Conservation (phyloP, 2,329 filamentous ascomycete species). For the Cadophora sp. region DNA sequence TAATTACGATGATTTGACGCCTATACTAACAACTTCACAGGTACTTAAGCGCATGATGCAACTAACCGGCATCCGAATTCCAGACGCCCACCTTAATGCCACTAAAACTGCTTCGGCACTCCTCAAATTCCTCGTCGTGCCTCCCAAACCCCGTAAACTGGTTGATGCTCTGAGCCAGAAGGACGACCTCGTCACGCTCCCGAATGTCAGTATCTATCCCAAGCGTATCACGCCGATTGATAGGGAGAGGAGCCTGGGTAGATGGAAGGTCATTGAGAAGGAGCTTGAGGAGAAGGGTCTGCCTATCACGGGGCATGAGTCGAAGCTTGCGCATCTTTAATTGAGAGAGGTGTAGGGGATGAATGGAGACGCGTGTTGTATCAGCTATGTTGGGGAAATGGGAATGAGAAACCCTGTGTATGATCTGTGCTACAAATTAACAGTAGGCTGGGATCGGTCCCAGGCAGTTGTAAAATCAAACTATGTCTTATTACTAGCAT, state of each 20-base stretch:
- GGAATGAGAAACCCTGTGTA: background rate
- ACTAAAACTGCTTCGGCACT: slow-evolving; percentile 61
- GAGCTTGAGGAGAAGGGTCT: slow-evolving; percentile 69
- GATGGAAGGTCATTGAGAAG: slow-evolving; percentile 80
- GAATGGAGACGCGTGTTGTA: background rate
- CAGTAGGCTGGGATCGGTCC: background rate
- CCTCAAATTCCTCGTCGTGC: slow-evolving; percentile 58
- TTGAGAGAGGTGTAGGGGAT: background rate
- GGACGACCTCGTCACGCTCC: slow-evolving; percentile 56
- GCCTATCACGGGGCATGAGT: slow-evolving; percentile 55
- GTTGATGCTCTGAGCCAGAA: slow-evolving; percentile 60
- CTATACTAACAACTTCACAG: slow-evolving; percentile 52
- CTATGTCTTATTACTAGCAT: background rate
- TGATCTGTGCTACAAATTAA: background rate
- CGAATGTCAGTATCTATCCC: slow-evolving; percentile 74
- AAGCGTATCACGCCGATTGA: slow-evolving; percentile 73
- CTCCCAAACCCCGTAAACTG: slow-evolving; percentile 66
- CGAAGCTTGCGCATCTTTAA: background rate
- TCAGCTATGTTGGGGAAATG: background rate
- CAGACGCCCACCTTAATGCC: slow-evolving; percentile 70
- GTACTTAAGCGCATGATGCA: slow-evolving; percentile 82
- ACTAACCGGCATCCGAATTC: slow-evolving; percentile 77
- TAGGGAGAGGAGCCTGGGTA: slow-evolving; percentile 73
- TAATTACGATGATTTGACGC: background rate
- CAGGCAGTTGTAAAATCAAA: background rate